Evolutionary conservation across 2,329 filamentous ascomycete genomes (phyloP).

Genomic region (Cladosporium phlei): DNA sequence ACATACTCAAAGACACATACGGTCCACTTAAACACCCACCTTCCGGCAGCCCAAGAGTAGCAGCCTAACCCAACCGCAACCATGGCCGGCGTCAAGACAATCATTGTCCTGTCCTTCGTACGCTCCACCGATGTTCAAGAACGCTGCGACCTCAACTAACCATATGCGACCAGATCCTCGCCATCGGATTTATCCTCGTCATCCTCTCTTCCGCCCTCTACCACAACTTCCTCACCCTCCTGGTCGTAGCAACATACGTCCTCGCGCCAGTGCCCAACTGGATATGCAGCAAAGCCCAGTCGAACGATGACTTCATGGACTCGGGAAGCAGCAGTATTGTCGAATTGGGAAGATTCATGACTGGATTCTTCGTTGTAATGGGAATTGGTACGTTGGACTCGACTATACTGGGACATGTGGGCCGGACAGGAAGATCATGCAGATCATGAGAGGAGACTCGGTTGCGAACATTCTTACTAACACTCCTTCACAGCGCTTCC

Average conservation of each 20-base stretch:
- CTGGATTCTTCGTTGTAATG: constrained; percentile 95
- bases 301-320: constrained; percentile 94
- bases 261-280: constrained; percentile 93
- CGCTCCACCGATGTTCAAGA: constrained; percentile 31
- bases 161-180: constrained; percentile 61
- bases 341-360: constrained; percentile 89
- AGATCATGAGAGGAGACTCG: no score
- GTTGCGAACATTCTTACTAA: background rate
- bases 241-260: constrained; percentile 94
- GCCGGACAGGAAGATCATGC: no score
- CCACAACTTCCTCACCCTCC: constrained; percentile 87
- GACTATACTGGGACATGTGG: background rate
- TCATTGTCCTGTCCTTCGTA: constrained; percentile 97
- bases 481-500: constrained; percentile 65
- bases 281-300: constrained; percentile 83
- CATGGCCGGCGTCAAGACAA: constrained; percentile 93
- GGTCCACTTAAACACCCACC: background rate
- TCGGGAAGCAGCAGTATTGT: constrained; percentile 75
- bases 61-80: constrained; percentile 22
- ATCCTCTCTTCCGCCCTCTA: constrained; percentile 96
- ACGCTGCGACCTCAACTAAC: no score
- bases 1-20: background rate
- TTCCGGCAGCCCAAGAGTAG: background rate
- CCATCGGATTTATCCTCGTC: constrained; percentile 96
- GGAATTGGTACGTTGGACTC: constrained; percentile 74